Evolutionary conservation across 2,329 filamentous ascomycete genomes (phyloP), one percentile per base, ranked within the genome.

Genomic region (Talaromyces sp.): DNA sequence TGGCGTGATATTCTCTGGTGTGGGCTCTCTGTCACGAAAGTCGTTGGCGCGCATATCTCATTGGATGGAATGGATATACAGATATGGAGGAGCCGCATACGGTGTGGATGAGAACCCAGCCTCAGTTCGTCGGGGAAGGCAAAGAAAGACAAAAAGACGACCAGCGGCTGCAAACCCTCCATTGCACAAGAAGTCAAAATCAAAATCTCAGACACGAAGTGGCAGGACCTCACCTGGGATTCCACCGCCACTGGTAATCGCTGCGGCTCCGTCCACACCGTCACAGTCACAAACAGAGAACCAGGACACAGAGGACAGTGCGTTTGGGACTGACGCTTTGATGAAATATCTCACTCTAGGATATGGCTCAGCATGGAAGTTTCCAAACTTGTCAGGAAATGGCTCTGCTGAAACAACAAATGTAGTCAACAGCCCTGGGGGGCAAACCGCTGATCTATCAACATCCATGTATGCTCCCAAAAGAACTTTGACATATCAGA

Each of bases 21-120:
- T 88, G 0, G 91, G 91, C 3, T 83, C 85, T 8, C 73, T 97
- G 51, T 88, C 89, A 12, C 82, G 86, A 58, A 81, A 82, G 19
- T 93, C 91, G 0, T 69, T 96, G 52, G 81, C 86, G 54, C 86
- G 88, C 67, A 72, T 97, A 27, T 88, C 89, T 1, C 84, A 88
- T 59, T 97, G 93, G 93, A 88, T 94, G 81, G 90, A 95, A 72
- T 89, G 90, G 68, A 81, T 97, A 2, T 96, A 94, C 73, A 87
- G 82, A 31, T 91, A 91, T 80, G 93, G 92, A 2, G 86, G 90
- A 57, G 83, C 89, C 68, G 87, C 93, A 2, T 97, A 96, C 71
- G 93, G 92, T 3, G 84, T 97, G 7, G 84, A 85, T 57, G 89
- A 95, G 38, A 92, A 91, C 65, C 89, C 91, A 14, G 84, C 83